Conservation (phyloP, 2,329 filamentous ascomycete genomes). For the Hyphodiscus sp. region DNA sequence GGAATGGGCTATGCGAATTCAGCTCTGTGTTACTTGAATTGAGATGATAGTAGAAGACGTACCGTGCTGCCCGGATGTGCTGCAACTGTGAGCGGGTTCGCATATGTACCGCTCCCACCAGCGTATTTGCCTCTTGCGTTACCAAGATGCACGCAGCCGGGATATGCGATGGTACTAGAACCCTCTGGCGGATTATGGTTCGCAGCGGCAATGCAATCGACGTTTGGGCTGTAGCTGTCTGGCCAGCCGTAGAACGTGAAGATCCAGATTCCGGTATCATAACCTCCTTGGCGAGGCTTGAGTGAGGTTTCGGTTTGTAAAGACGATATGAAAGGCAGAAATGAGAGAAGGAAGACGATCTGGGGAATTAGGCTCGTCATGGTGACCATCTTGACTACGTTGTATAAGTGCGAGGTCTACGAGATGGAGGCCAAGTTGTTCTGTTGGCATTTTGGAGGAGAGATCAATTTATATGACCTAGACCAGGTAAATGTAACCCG, state of each 20-base stretch:
- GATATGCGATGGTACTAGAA: neutral
- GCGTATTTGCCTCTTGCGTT: neutral
- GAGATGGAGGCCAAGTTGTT: neutral
- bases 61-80: neutral
- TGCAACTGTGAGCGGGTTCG: neutral
- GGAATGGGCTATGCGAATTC: neutral
- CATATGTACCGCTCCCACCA: neutral
- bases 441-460: neutral
- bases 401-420: neutral
- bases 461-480: neutral
- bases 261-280: neutral
- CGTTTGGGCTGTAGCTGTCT: neutral
- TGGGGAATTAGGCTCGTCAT: neutral
- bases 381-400: neutral
- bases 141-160: neutral
- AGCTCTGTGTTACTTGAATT: no score
- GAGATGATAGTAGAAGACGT: no score
- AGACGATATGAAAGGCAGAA: neutral
- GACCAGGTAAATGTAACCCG: neutral
- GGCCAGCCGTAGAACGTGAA: neutral
- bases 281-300: neutral
- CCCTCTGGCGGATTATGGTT: neutral
- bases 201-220: neutral
- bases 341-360: neutral
- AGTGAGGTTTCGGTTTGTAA: neutral